Evolutionary conservation across 305 asterid genomes (phyloP).

Genomic region (Ilex paraguariensis): DNA sequence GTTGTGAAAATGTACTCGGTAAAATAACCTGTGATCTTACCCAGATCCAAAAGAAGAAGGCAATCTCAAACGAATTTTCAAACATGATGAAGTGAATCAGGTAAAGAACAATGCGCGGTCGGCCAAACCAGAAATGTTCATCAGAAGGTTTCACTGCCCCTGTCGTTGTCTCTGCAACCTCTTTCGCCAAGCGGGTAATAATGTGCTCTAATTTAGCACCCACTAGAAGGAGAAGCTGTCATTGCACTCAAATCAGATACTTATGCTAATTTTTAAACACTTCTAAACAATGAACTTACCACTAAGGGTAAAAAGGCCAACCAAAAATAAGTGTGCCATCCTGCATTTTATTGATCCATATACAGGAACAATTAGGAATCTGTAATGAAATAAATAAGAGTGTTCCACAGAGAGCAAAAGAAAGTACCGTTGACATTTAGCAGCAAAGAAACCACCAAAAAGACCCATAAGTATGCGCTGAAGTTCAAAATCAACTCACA

Average conservation of each 20-base stretch:
- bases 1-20: too few relatives aligned
- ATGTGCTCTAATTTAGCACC: too few relatives aligned
- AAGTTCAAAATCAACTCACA: conserved; percentile 23
- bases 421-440: conserved; percentile 67
- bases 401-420: not conserved
- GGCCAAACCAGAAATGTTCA: conserved; percentile 65
- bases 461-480: conserved; percentile 93
- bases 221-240: too few relatives aligned
- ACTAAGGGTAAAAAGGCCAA: conserved; percentile 69
- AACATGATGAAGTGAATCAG: conserved; percentile 54
- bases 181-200: conserved; percentile 25
- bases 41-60: conserved; percentile 72
- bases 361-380: not conserved
- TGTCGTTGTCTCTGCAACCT: conserved; percentile 49
- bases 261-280: not conserved
- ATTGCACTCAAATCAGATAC: too few relatives aligned
- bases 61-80: conserved; percentile 72
- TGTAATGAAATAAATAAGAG: not conserved
- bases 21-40: conserved; percentile 20
- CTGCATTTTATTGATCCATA: conserved; percentile 36
- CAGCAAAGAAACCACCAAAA: conserved; percentile 73
- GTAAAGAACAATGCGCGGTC: conserved; percentile 51
- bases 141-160: conserved; percentile 64
- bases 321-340: conserved; percentile 96
- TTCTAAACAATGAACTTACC: conserved; percentile 33